Evolutionary conservation across 2,329 filamentous ascomycete genomes (phyloP).

Genomic region (Penicillium vulpinum): DNA sequence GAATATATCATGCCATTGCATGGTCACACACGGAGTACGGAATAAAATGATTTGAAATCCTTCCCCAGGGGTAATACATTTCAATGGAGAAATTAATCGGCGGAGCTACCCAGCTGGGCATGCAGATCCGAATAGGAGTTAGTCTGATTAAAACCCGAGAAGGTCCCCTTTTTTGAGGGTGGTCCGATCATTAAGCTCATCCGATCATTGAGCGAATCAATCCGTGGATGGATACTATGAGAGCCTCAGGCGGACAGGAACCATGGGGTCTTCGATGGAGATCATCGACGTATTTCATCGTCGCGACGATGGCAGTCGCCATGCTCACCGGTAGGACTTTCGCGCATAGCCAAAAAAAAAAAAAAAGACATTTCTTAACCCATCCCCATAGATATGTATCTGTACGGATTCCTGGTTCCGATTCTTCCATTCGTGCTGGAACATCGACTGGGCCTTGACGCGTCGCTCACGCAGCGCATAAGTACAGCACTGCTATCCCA

Average conservation of each 20-base stretch:
- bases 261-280: conserved; percentile 24
- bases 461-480: conserved; percentile 25
- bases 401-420: conserved; percentile 34
- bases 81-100: background rate
- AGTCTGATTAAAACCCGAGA: background rate
- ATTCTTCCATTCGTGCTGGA: conserved; percentile 33
- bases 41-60: background rate
- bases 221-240: background rate
- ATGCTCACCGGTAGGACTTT: conserved; percentile 21
- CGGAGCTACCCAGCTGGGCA: background rate
- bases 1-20: background rate
- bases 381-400: conserved; percentile 25
- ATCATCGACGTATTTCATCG: conserved; percentile 25
- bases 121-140: background rate
- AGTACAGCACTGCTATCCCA: conserved; percentile 29
- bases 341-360: background rate
- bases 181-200: background rate
- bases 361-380: background rate
- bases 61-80: background rate
- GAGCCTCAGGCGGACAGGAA: background rate
- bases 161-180: background rate
- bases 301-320: conserved; percentile 26
- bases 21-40: background rate
- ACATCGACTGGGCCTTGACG: conserved; percentile 26
- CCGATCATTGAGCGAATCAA: background rate